A percentile compares a stretch with the other conserved stretches of the same genome.
phyloP scores from a whole-genome alignment of 1,139 yeast species.

The Lizanozyma gosingica region DNA sequence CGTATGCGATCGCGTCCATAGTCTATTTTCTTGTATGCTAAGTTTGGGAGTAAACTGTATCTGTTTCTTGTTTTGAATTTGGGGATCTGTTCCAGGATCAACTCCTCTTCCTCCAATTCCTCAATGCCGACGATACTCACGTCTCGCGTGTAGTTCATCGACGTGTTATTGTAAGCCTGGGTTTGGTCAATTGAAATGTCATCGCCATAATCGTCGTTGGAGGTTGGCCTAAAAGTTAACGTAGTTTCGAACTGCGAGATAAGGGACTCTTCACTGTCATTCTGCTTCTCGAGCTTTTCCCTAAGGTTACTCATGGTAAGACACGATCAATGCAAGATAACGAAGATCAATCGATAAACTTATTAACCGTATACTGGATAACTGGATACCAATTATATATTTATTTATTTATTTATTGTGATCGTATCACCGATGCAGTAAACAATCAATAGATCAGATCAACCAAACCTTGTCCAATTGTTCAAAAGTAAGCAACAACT shows the following conservation, averaged over 20 bases:
- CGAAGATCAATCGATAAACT: too few relatives aligned
- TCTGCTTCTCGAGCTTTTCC: constrained; percentile 13
- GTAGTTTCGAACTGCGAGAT: constrained; percentile 43
- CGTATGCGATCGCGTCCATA: constrained; percentile 1
- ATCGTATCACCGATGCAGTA: too few relatives aligned
- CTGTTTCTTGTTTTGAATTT: constrained; percentile 26
- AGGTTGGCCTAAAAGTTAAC: constrained; percentile 33
- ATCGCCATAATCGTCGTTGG: constrained; percentile 22
- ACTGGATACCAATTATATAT: too few relatives aligned
- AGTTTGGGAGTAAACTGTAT: constrained; percentile 21
- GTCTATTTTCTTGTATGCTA: constrained; percentile 11
- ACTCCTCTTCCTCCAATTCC: constrained; percentile 27
- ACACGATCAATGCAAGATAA: too few relatives aligned
- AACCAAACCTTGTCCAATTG: too few relatives aligned
- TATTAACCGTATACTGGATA: too few relatives aligned
- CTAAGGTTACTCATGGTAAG: constrained; percentile 9
- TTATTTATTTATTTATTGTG: too few relatives aligned
- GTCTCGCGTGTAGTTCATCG: constrained; percentile 20
- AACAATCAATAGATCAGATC: too few relatives aligned
- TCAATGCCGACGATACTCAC: constrained; percentile 25
- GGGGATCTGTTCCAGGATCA: constrained; percentile 26
- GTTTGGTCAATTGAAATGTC: constrained; percentile 39
- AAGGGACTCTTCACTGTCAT: constrained; percentile 38
- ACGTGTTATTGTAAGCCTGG: constrained; percentile 24
- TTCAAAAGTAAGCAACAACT: too few relatives aligned